Evolutionary conservation across 352 stramenopile genomes (phyloP), one percentile per base, ranked within the genome.

Genomic region (Phytophthora gonapodyides): DNA sequence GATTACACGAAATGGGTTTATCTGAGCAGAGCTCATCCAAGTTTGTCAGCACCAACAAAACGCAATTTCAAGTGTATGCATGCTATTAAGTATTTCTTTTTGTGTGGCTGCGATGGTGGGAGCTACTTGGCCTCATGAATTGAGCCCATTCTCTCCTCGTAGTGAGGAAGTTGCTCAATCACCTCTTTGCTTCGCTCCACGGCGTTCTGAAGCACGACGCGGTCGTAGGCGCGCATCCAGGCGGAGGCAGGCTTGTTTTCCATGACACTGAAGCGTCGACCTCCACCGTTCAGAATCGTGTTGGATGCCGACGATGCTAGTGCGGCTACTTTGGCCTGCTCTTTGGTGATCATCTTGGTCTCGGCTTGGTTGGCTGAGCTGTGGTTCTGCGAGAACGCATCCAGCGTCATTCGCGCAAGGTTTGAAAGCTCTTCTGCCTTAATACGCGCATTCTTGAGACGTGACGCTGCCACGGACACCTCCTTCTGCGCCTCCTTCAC

Each of bases 351-450:
- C 45, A 57, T 60, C 15, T 24, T 49, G 1, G 41, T 16, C 5
- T 52, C 46, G 7, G 9, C 46, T 17, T 51, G 12, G 38, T 70
- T 17, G 37, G 36, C n/a, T 8, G 49, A 45, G 10, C 47, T 40
- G 38, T 69, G 44, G 13, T 69, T 56, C 30, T 67, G 78, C 12
- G 73, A 82, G 36, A 89, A 89, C 7, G 70, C 71, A 46, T 93
- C 80, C 6, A 91, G 62, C 30, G 84, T 88, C 61, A 83, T 68
- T 17, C 82, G 80, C n/a, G 82, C 79, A 30, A 93, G 55, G 44
- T 88, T 91, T 7, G 82, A 90, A 16, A 93, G 64, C 33, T 80
- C 76, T 59, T 95, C 86, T 17, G 86, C 84, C 55, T 88, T 78
- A 7, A 87, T 69, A 3, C 84, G 77, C 17, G 84, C 84, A 27